Evolutionary conservation across 1,284 basidiomycete species (phyloP).

Genomic region (Neolentinus lepideus): DNA sequence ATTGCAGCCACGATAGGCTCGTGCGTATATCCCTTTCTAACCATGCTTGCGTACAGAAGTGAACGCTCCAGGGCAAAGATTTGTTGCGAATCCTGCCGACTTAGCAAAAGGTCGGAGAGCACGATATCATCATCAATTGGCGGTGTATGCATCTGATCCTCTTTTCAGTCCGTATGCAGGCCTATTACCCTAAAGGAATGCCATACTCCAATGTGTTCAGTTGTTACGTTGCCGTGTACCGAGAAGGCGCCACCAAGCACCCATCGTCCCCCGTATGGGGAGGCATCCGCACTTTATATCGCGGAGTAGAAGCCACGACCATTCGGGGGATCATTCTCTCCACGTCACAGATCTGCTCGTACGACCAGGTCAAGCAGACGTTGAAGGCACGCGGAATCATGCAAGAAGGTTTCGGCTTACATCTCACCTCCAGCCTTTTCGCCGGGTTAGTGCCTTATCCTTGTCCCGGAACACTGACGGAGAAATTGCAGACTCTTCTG

Average conservation of each 20-base stretch:
- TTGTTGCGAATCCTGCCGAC: conserved; percentile 31
- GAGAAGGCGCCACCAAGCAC: conserved; percentile 20
- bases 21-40: conserved; percentile 11
- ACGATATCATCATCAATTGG: no score
- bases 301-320: conserved; percentile 30
- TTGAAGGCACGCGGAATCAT: conserved; percentile 24
- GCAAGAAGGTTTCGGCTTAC: conserved; percentile 27
- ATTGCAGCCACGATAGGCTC: conserved; percentile 28
- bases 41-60: neutral
- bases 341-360: conserved; percentile 30
- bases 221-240: conserved; percentile 25
- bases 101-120: conserved; percentile 28
- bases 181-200: conserved; percentile 25
- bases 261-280: conserved; percentile 12
- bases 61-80: conserved; percentile 15
- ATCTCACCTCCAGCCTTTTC: conserved; percentile 28
- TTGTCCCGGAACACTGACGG: neutral
- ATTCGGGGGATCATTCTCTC: conserved; percentile 28
- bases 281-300: conserved; percentile 25
- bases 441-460: conserved; percentile 22
- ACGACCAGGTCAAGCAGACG: conserved; percentile 31
- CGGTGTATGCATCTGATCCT: no score
- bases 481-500: conserved; percentile 23
- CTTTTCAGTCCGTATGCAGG: conserved; percentile 30
- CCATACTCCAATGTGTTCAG: conserved; percentile 26